These are phyloP conservation scores for Cytospora leucostoma DNA, from an alignment of 2,329 filamentous ascomycete genomes.

Conservation along the genomic window DNA sequence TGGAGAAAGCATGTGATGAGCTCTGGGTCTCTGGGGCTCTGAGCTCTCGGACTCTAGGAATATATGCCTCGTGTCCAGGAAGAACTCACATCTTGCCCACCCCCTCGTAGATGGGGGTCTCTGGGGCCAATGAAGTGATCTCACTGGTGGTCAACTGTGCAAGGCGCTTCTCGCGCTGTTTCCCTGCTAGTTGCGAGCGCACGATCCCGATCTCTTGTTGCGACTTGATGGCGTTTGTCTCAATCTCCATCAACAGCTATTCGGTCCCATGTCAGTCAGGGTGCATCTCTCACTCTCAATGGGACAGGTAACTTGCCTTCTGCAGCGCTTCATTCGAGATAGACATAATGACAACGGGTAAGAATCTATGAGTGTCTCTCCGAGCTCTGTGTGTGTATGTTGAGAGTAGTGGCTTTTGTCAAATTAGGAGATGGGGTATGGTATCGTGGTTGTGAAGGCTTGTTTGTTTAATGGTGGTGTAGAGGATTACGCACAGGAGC, in stretches of 20 bases:
- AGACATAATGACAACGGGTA: conserved; percentile 58
- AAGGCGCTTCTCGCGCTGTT: conserved; percentile 86
- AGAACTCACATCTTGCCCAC: conserved; percentile 87
- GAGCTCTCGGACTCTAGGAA: background rate
- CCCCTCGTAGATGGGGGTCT: conserved; percentile 87
- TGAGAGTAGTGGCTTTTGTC: background rate
- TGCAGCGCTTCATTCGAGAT: conserved; percentile 92
- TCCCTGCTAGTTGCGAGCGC: conserved; percentile 78
- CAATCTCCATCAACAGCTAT: conserved; percentile 90
- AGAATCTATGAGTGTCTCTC: background rate
- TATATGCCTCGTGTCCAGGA: background rate
- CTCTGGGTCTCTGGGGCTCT: conserved; percentile 19
- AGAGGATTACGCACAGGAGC: background rate
- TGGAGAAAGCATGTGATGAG: conserved; percentile 12
- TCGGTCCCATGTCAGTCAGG: conserved; percentile 7
- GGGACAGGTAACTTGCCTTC: conserved; percentile 63
- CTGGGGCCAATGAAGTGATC: conserved; percentile 70
- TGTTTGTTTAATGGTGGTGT: background rate
- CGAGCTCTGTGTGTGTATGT: background rate
- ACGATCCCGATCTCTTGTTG: conserved; percentile 91
- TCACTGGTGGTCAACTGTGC: conserved; percentile 85
- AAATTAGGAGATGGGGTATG: background rate
- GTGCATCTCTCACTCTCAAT: background rate
- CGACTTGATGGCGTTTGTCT: conserved; percentile 81
- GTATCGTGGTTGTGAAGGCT: background rate